Conservation (phyloP, 805 yeast species). For the Citeromyces matritensis region DNA sequence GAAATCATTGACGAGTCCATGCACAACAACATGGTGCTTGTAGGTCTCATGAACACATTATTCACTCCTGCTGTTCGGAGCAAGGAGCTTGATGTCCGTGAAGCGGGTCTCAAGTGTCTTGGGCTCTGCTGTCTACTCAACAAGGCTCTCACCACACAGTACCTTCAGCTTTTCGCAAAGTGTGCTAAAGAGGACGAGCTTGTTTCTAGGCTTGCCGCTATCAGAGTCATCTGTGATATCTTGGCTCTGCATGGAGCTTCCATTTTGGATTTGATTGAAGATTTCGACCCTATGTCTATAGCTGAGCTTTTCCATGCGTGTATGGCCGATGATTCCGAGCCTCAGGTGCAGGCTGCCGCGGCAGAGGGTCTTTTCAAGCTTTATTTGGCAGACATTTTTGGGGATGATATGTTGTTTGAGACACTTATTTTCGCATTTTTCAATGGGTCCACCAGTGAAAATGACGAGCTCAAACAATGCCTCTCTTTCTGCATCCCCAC, state of each 20-base stretch:
- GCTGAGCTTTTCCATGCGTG: slow-evolving; percentile 60
- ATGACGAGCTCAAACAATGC: slow-evolving; percentile 61
- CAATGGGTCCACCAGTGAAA: slow-evolving; percentile 46
- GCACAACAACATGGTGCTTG: slow-evolving; percentile 47
- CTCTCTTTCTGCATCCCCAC: slow-evolving; percentile 82
- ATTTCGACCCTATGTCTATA: slow-evolving; percentile 49
- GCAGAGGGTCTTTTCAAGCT: slow-evolving; percentile 83
- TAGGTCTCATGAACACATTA: slow-evolving; percentile 59
- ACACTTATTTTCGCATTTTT: slow-evolving; percentile 62
- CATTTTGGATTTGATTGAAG: slow-evolving; percentile 44
- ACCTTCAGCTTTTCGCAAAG: slow-evolving; percentile 50
- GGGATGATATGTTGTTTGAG: slow-evolving; percentile 58
- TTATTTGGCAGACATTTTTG: slow-evolving; percentile 60
- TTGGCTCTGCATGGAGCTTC: slow-evolving; percentile 62
- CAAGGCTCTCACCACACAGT: slow-evolving; percentile 44
- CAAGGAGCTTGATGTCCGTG: slow-evolving; percentile 35
- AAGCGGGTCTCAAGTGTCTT: slow-evolving; percentile 56
- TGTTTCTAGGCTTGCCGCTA: slow-evolving; percentile 41
- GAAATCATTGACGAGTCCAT: slow-evolving; percentile 53
- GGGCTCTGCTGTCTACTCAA: slow-evolving; percentile 74
- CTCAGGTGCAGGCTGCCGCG: slow-evolving; percentile 60
- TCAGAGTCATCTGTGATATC: slow-evolving; percentile 65
- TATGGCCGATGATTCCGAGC: slow-evolving; percentile 37
- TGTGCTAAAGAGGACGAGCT: slow-evolving; percentile 58
- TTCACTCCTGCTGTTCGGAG: slow-evolving; percentile 67